These are phyloP conservation scores for Raphidocelis subcapitata DNA, from an alignment of 139 green algal genomes.

Conservation along the genomic window DNA sequence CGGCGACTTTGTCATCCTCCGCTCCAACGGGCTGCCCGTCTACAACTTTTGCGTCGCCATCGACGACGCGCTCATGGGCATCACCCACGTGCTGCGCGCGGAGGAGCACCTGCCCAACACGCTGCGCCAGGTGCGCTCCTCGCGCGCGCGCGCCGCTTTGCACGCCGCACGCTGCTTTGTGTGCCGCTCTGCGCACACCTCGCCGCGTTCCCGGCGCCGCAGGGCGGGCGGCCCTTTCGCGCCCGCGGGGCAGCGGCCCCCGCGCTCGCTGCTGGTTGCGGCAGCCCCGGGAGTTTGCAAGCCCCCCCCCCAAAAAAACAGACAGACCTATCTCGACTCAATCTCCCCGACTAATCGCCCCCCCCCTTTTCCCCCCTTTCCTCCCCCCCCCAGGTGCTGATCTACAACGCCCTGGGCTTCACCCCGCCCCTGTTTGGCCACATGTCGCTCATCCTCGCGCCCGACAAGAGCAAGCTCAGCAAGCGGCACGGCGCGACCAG, in stretches of 20 bases:
- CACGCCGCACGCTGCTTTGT: too few species aligned
- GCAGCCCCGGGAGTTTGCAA: too few species aligned
- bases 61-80: slow-evolving; percentile 96
- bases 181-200: too few species aligned
- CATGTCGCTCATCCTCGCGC: slow-evolving; percentile 96
- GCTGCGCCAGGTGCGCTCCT: slow-evolving; percentile 85
- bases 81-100: slow-evolving; percentile 95
- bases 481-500: slow-evolving; percentile 97
- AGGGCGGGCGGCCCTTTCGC: too few species aligned
- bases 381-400: slow-evolving; percentile 61
- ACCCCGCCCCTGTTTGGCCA: slow-evolving; percentile 85
- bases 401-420: slow-evolving; percentile 95
- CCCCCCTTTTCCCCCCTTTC: slow-evolving; percentile 2
- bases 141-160: too few species aligned
- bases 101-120: slow-evolving; percentile 99
- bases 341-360: too few species aligned
- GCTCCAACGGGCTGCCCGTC: slow-evolving; percentile 95
- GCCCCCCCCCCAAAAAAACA: too few species aligned
- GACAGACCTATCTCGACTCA: too few species aligned
- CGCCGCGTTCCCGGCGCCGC: too few species aligned
- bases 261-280: too few species aligned
- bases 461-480: slow-evolving; percentile 96
- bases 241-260: too few species aligned
- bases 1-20: slow-evolving; percentile 98
- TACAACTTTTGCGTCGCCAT: slow-evolving; percentile 99